Conservation (phyloP, 2,329 filamentous ascomycete species). For the Alternaria incomplexa region DNA sequence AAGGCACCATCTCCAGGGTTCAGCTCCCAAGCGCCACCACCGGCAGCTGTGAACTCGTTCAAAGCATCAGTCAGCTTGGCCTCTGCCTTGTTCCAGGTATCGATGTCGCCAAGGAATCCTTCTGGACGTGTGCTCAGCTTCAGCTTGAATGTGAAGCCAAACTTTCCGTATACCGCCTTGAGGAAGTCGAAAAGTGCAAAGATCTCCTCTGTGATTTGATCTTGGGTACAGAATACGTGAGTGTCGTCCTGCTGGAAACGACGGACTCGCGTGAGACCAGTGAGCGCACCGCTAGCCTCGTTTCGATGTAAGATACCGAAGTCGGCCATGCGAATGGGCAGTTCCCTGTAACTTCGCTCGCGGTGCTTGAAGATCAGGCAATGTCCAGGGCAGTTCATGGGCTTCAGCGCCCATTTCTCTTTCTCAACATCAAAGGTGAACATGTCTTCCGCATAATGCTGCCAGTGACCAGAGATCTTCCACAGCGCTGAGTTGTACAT, state of each 20-base stretch:
- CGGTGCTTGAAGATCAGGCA: slow-evolving; percentile 85
- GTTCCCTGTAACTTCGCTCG: slow-evolving; percentile 84
- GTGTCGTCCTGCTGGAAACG: slow-evolving; percentile 96
- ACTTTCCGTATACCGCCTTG: slow-evolving; percentile 76
- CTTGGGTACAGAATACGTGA: slow-evolving; percentile 91
- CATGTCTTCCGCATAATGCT: slow-evolving; percentile 93
- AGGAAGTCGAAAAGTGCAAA: slow-evolving; percentile 88
- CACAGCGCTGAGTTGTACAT: slow-evolving; percentile 94
- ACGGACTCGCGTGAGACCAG: slow-evolving; percentile 87
- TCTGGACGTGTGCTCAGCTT: slow-evolving; percentile 92
- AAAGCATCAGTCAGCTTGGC: slow-evolving; percentile 78
- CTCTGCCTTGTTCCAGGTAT: slow-evolving; percentile 90
- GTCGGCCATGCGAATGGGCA: slow-evolving; percentile 92
- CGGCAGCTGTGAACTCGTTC: slow-evolving; percentile 68
- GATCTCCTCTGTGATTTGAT: slow-evolving; percentile 79
- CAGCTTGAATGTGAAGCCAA: slow-evolving; percentile 90
- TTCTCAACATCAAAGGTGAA: slow-evolving; percentile 86
- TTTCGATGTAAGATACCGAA: slow-evolving; percentile 96
- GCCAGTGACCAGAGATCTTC: slow-evolving; percentile 96
- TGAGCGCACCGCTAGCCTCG: slow-evolving; percentile 89
- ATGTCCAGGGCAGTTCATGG: slow-evolving; percentile 98
- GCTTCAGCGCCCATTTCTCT: slow-evolving; percentile 84
- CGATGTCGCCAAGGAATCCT: slow-evolving; percentile 83
- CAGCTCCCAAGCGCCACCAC: slow-evolving; percentile 78
- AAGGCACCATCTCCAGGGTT: slow-evolving; percentile 97